A percentile compares a stretch with the other conserved stretches of the same genome.
Evolutionary conservation across 2,329 filamentous ascomycete genomes (phyloP).

Genomic region (Diaporthe humulicola): DNA sequence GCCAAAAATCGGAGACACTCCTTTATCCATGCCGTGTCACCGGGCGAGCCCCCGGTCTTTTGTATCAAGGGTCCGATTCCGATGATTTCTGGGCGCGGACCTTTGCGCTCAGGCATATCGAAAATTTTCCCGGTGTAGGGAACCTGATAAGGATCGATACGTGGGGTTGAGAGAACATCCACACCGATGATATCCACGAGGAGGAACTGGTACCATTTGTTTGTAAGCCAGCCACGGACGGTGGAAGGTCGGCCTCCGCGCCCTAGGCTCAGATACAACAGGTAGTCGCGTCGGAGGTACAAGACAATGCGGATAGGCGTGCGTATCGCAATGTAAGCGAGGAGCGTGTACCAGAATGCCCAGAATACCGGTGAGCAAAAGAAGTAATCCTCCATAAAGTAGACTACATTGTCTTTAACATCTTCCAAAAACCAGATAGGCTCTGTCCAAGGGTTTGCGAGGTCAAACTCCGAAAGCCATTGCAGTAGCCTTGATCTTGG

Average conservation of each 20-base stretch:
- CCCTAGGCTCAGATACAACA: background rate
- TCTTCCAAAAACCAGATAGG: background rate
- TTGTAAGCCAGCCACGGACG: background rate
- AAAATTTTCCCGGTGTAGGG: background rate
- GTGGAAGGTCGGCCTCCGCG: background rate
- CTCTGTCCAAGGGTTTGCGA: background rate
- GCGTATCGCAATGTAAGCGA: background rate
- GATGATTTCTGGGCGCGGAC: background rate
- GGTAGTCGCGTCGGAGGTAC: background rate
- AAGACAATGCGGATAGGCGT: too few species aligned
- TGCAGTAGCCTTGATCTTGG: background rate
- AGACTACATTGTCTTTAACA: background rate
- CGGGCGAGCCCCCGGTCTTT: too few species aligned
- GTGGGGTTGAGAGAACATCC: background rate
- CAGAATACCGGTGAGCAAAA: background rate
- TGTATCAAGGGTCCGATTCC: background rate
- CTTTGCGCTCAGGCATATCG: background rate
- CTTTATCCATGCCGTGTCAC: background rate
- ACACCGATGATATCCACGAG: background rate
- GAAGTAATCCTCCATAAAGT: background rate
- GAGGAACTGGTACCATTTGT: background rate
- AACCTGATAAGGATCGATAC: background rate
- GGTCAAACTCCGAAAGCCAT: fast-evolving
- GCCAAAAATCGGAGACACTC: background rate
- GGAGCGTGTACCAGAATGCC: background rate